These are phyloP conservation scores for Periconia sp. DNA, from an alignment of 2,329 filamentous ascomycete species.

Conservation along the genomic window DNA sequence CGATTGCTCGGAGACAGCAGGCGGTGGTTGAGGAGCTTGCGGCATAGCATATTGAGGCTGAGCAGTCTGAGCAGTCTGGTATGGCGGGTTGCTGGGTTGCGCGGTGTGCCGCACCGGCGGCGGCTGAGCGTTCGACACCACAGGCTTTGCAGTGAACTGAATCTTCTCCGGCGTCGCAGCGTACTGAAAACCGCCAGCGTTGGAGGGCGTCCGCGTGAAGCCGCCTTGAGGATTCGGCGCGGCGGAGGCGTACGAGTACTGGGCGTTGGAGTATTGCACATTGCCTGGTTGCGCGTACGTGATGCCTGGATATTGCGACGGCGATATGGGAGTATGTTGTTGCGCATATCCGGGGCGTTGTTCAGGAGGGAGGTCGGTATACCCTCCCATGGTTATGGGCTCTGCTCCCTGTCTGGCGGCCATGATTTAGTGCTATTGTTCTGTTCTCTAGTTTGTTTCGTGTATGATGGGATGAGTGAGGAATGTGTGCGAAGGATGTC, in stretches of 20 bases:
- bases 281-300: slow-evolving; percentile 25
- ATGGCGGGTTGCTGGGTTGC: slow-evolving; percentile 23
- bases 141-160: slow-evolving; percentile 47
- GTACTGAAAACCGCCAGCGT: slow-evolving; percentile 40
- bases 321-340: slow-evolving; percentile 9
- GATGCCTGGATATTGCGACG: slow-evolving; percentile 9
- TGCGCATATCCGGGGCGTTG: slow-evolving; percentile 45
- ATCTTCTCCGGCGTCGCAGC: slow-evolving; percentile 44
- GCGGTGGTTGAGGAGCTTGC: slow-evolving; percentile 18
- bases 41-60: slow-evolving; percentile 31
- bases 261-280: slow-evolving; percentile 36
- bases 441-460: neutral
- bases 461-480: neutral
- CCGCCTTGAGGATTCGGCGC: slow-evolving; percentile 25
- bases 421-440: slow-evolving; percentile 31
- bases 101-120: slow-evolving; percentile 27
- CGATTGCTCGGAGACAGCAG: slow-evolving; percentile 5
- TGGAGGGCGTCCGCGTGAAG: slow-evolving; percentile 21
- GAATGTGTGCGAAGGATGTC: too few relatives aligned
- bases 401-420: slow-evolving; percentile 28
- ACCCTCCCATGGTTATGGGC: slow-evolving; percentile 48
- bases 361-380: slow-evolving; percentile 47
- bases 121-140: slow-evolving; percentile 25
- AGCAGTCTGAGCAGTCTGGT: slow-evolving; percentile 20
- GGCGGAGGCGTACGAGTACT: slow-evolving; percentile 30